phyloP scores from a whole-genome alignment of 225 moss, liverwort and hornwort species.

The Antitrichia curtipendula region DNA sequence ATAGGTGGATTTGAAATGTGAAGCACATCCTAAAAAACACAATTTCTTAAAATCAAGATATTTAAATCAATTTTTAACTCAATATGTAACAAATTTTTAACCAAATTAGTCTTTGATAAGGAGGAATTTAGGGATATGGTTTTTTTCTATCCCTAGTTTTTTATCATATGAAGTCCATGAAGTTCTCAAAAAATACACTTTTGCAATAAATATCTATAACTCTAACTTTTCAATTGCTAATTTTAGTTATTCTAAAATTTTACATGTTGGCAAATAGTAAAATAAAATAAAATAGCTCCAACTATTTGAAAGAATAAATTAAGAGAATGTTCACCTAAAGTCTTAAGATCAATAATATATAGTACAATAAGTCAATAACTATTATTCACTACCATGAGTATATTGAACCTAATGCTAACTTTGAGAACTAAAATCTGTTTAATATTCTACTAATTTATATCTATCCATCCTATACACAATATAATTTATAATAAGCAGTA shows the following conservation, averaged over 20 bases:
- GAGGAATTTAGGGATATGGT: fast-evolving
- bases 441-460: background rate
- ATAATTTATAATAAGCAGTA: too few species aligned
- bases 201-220: background rate
- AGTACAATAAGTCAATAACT: background rate
- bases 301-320: background rate
- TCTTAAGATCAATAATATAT: too few species aligned
- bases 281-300: background rate
- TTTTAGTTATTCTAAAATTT: background rate
- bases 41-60: background rate
- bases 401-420: background rate
- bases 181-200: background rate
- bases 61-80: background rate
- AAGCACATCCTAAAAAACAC: background rate
- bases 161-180: background rate
- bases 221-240: background rate
- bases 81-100: too few species aligned
- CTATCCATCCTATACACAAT: too few species aligned
- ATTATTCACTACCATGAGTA: background rate
- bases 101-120: too few species aligned
- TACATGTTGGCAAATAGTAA: background rate
- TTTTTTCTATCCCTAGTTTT: background rate
- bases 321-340: background rate
- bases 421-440: background rate
- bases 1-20: background rate